Percentiles rank a stretch among this genome's conserved stretches.
These are phyloP conservation scores for Pyrenochaeta sp. DNA, from an alignment of 2,329 filamentous ascomycete genomes.

Conservation along the genomic window DNA sequence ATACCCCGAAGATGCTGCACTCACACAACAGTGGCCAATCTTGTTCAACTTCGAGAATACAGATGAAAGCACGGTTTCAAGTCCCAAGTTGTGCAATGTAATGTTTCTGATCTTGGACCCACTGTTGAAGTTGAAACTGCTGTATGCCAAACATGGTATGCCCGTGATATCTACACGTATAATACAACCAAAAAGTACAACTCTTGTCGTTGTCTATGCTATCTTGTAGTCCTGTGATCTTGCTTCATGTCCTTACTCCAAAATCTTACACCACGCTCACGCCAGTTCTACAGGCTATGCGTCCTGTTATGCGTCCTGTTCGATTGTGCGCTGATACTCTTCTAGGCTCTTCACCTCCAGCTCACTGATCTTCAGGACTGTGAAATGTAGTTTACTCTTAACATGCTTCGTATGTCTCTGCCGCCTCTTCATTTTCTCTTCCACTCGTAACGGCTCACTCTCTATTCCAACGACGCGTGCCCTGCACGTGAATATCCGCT, in stretches of 20 bases:
- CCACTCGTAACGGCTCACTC: slow-evolving; percentile 67
- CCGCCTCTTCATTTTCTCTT: slow-evolving; percentile 71
- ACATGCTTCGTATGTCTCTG: slow-evolving; percentile 74
- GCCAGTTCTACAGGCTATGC: no score
- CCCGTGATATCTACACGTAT: slow-evolving; percentile 25
- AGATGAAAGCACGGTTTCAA: neutral
- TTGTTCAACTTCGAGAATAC: neutral
- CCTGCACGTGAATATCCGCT: slow-evolving; percentile 83
- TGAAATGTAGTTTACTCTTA: slow-evolving; percentile 90
- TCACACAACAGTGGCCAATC: no score
- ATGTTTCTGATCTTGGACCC: neutral
- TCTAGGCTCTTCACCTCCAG: slow-evolving; percentile 71
- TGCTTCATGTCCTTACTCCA: no score
- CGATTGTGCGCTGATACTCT: slow-evolving; percentile 56
- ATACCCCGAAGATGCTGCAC: no score
- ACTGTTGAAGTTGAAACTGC: slow-evolving; percentile 10
- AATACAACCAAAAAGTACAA: slow-evolving; percentile 15
- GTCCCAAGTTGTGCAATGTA: neutral
- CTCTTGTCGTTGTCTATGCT: neutral
- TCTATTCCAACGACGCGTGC: slow-evolving; percentile 87
- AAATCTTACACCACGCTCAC: no score
- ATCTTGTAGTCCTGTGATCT: neutral
- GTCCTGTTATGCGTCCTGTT: slow-evolving; percentile 3
- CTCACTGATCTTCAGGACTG: slow-evolving; percentile 84
- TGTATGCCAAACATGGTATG: slow-evolving; percentile 7